Evolutionary conservation across 2,329 filamentous ascomycete genomes (phyloP).

Genomic region (Claviceps cyperi): DNA sequence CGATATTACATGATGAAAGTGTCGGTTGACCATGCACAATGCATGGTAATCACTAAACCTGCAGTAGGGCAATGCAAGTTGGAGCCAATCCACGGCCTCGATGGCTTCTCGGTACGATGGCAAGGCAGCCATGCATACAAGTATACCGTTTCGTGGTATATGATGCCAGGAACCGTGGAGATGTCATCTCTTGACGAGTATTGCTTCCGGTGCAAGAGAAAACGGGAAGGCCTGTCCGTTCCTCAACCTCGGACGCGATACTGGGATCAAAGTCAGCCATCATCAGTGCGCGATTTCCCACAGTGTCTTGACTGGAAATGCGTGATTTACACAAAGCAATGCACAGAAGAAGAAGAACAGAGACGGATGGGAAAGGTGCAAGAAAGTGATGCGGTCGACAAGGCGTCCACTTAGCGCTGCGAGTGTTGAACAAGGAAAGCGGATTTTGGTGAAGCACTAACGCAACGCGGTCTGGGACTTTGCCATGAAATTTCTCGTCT

Average conservation of each 20-base stretch:
- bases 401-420: neutral
- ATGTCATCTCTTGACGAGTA: too few relatives aligned
- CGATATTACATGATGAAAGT: slow-evolving; percentile 34
- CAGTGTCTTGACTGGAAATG: neutral
- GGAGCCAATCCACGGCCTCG: slow-evolving; percentile 31
- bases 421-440: too few relatives aligned
- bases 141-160: neutral
- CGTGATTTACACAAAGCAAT: neutral
- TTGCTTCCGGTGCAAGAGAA: too few relatives aligned
- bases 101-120: slow-evolving; percentile 41
- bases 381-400: neutral
- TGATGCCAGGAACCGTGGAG: neutral
- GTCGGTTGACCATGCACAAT: slow-evolving; percentile 33
- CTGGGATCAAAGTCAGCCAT: too few relatives aligned
- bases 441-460: too few relatives aligned
- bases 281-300: too few relatives aligned
- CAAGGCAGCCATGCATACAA: slow-evolving; percentile 15
- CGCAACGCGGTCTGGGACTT: too few relatives aligned
- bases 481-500: too few relatives aligned
- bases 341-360: neutral
- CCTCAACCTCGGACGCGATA: too few relatives aligned
- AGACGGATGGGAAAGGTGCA: neutral
- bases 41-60: slow-evolving; percentile 24
- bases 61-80: slow-evolving; percentile 31
- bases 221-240: too few relatives aligned